Evolutionary conservation across 352 stramenopile genomes (phyloP).

Genomic region (Phytophthora cryptogea): DNA sequence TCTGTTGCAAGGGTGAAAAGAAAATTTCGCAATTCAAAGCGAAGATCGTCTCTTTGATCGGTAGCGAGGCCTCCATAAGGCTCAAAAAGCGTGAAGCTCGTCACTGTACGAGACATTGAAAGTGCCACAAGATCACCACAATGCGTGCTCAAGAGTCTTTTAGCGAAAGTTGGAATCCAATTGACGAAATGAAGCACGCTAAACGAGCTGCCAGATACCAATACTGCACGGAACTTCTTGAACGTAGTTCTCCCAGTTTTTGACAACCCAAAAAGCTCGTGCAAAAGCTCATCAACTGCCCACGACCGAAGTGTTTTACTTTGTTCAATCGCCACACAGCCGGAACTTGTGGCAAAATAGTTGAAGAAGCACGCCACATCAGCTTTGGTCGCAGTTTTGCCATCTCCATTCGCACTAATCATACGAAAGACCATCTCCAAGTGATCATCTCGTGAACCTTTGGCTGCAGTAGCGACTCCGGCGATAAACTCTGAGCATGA

Average conservation of each 20-base stretch:
- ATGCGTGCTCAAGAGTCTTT: conserved; percentile 3
- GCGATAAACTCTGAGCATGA: conserved; percentile 46
- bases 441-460: conserved; percentile 49
- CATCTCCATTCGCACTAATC: conserved; percentile 20
- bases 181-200: conserved; percentile 25
- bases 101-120: not conserved
- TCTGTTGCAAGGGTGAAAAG: conserved; percentile 3
- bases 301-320: conserved; percentile 6
- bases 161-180: conserved; percentile 44
- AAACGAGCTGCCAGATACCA: conserved; percentile 5
- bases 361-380: conserved; percentile 6
- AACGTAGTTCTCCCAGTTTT: not conserved
- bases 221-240: conserved; percentile 8
- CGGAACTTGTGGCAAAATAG: conserved; percentile 3
- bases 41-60: conserved; percentile 4
- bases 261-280: conserved; percentile 5
- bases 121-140: not conserved
- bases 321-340: conserved; percentile 11
- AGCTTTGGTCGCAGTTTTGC: not conserved
- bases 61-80: not conserved
- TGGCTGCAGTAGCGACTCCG: conserved; percentile 32
- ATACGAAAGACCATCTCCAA: conserved; percentile 51
- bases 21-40: conserved; percentile 12
- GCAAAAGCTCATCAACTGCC: conserved; percentile 1
- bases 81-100: not conserved